phyloP scores from a whole-genome alignment of 352 stramenopile genomes.

The Globisporangium cederbergense region DNA sequence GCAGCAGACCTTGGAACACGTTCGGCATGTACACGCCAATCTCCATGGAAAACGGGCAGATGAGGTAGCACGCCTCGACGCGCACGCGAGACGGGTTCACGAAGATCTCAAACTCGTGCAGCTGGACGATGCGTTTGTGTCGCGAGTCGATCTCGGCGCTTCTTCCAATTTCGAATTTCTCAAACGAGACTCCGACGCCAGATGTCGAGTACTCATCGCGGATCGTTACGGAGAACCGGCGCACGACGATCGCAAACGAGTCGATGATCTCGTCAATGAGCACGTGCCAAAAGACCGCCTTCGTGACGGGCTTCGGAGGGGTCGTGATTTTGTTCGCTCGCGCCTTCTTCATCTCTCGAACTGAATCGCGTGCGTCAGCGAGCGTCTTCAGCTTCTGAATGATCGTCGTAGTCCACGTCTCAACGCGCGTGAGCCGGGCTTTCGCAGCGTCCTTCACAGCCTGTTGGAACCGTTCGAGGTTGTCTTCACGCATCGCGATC shows the following conservation, averaged over 20 bases:
- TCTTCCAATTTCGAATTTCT: slow-evolving; percentile 57
- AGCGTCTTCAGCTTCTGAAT: slow-evolving; percentile 68
- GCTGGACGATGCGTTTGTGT: slow-evolving; percentile 43
- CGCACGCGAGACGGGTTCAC: slow-evolving; percentile 43
- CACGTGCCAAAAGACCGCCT: slow-evolving; percentile 54
- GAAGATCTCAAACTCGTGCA: slow-evolving; percentile 69
- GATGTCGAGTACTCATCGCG: slow-evolving; percentile 53
- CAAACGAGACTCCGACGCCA: slow-evolving; percentile 52
- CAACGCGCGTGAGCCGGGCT: slow-evolving; percentile 40
- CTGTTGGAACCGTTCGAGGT: slow-evolving; percentile 48
- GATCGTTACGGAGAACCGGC: slow-evolving; percentile 49
- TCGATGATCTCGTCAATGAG: slow-evolving; percentile 67
- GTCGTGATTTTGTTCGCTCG: slow-evolving; percentile 4
- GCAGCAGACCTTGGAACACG: slow-evolving; percentile 62
- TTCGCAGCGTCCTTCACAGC: slow-evolving; percentile 52
- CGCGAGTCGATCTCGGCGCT: slow-evolving; percentile 25
- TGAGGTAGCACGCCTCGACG: slow-evolving; percentile 39
- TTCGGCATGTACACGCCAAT: slow-evolving; percentile 61
- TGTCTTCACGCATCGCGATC: slow-evolving; percentile 70
- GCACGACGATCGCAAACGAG: slow-evolving; percentile 57
- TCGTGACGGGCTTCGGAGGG: slow-evolving; percentile 6
- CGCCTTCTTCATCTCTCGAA: slow-evolving; percentile 31
- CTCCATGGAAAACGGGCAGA: slow-evolving; percentile 51
- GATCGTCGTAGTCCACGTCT: slow-evolving; percentile 56
- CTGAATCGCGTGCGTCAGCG: slow-evolving; percentile 25